Base-by-base conservation (phyloP, 768 basidiomycete species). In the Podaxis mareebaensis region DNA sequence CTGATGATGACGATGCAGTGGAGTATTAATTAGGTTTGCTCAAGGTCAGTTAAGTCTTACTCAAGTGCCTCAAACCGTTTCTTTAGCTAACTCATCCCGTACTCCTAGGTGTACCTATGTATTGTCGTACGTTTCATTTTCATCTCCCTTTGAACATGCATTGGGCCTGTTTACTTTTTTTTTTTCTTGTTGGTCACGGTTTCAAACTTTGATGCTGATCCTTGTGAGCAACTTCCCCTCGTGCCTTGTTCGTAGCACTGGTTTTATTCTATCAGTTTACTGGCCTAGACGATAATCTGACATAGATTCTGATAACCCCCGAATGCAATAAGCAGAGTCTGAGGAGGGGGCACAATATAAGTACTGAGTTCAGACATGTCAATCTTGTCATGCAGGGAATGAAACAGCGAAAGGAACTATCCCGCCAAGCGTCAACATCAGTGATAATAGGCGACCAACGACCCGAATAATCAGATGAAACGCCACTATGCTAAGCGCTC, bases 1-100 rank as follows among this genome's bases (percentile, higher is more conserved):
- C 85, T 54, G 89, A 91, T 63, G 91, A 90, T 66, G 91, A 92
- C 66, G 91, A 92, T 71, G 91, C 89, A 11, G 89, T 92, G 51
- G 91, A 92, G 76, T 92, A 92, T 77, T 91, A 81, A 75, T 69
- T 68, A 68, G 61, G 52, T 52, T 66, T 61, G 53, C 61, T 49
- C 59, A 63, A 66, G 57, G 67, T 66, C 24, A 11, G 64, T 24
- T 15, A 1, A 38, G 4, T 28, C n/a, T 52, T 51, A 10, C 44
- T 8, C 7, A 44, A n/a, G 8, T 46, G 44, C 44, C 8, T 39
- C 26, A 3, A 36, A 17, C 26, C 53, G 1, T 7, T 13, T 20
- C 38, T 17, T 22, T 38, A 4, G 42, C 13, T 24, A 38, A 53
- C 13, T 58, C 11, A 53, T 30, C 13, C 36, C 26, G 22, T 22